Evolutionary conservation across 2,329 filamentous ascomycete species (phyloP), one percentile per base, ranked within the genome.

Genomic region (Alternaria brassicae): DNA sequence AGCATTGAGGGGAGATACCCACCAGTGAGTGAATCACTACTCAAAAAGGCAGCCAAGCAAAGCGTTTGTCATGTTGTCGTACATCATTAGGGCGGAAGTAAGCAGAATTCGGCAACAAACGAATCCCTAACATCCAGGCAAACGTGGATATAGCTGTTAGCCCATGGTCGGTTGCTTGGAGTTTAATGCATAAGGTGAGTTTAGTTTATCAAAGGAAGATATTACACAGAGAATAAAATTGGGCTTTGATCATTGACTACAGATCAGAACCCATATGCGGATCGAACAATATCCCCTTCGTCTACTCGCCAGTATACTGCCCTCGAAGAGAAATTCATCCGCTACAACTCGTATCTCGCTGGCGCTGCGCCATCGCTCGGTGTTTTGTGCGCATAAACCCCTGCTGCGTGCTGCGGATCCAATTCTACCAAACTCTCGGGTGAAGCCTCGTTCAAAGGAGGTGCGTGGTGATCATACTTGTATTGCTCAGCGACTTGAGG

Each of bases 341-440:
- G 9, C 28, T 48, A 48, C 44, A 48, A 34, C 44, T 48, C 44
- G 19, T 48, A 48, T 13, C 44, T 48, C 9, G 19, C 13, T 23
- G 28, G 28, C 19, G 44, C 17, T 23, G 28, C 17, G 28, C 19
- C 28, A 23, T 48, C 27, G 2, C 13, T n/a, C 9, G 44, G 44
- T 13, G 12, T 10, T 21, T 48, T 48, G 21, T 48, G 44, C 19
- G 37, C 19, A 23, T 23, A 6, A 13, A 23, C 19, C 19, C 19
- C 19, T 15, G 37, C 37, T 34, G 44, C 30, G 30, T 48, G 44
- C 44, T 48, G 44, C 19, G 44, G 19, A 36, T 48, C 44, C 44
- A 48, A 34, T 19, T 48, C 44, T 34, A 48, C 19, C 8, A 48
- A n/a, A 8, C 44, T 48, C 30, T 17, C 44, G 4, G 44, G 30